phyloP scores from a whole-genome alignment of 768 basidiomycete genomes.

The Termitomyces sp. region DNA sequence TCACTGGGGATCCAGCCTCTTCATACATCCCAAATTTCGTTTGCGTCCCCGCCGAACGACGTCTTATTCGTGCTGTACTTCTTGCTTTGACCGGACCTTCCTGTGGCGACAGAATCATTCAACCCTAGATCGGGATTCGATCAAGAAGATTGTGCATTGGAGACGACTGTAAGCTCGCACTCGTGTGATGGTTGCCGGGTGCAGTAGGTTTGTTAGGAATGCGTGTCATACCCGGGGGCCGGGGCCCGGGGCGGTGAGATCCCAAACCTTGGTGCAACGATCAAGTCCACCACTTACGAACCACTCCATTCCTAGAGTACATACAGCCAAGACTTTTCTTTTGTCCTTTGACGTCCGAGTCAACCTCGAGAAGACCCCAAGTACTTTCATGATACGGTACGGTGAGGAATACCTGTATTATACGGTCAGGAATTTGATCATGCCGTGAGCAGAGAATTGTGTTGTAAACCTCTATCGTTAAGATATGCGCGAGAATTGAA shows the following conservation, averaged over 20 bases:
- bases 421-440: too few relatives aligned
- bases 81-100: constrained; percentile 4
- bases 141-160: constrained; percentile 51
- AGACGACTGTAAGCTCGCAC: constrained; percentile 72
- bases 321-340: too few relatives aligned
- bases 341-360: too few relatives aligned
- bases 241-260: constrained; percentile 46
- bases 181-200: constrained; percentile 78
- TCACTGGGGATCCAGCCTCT: constrained; percentile 73
- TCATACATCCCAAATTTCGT: constrained; percentile 87
- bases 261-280: constrained; percentile 82
- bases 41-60: constrained; percentile 43
- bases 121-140: constrained; percentile 17
- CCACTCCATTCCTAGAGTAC: constrained; percentile 71
- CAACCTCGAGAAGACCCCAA: too few relatives aligned
- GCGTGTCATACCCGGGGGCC: too few relatives aligned
- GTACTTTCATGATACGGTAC: too few relatives aligned
- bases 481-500: too few relatives aligned
- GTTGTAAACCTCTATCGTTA: too few relatives aligned
- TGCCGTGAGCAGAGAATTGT: too few relatives aligned
- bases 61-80: constrained; percentile 7
- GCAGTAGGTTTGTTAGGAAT: constrained; percentile 66
- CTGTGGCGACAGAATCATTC: constrained; percentile 9
- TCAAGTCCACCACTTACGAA: constrained; percentile 79
- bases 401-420: too few relatives aligned